Conservation (phyloP, 352 stramenopile species). For the Phytopythium helicoides region DNA sequence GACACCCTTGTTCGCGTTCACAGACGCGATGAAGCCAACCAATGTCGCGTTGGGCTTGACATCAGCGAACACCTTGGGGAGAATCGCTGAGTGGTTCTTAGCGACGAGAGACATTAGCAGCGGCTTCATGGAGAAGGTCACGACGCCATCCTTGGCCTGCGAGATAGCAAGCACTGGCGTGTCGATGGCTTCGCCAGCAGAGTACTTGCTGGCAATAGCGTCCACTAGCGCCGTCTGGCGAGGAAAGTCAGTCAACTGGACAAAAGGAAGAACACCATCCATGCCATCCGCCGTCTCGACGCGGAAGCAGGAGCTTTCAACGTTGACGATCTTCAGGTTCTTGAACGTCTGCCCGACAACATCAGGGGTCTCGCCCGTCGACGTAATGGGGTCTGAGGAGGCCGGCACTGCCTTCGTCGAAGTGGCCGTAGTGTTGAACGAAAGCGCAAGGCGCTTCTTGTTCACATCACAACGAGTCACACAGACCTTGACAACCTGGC, state of each 20-base stretch:
- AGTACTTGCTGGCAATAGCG: slow-evolving; percentile 52
- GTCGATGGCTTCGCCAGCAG: slow-evolving; percentile 45
- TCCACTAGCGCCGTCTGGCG: slow-evolving; percentile 76
- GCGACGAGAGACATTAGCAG: slow-evolving; percentile 54
- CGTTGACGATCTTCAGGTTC: slow-evolving; percentile 65
- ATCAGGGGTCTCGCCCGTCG: slow-evolving; percentile 17
- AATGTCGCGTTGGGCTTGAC: slow-evolving; percentile 61
- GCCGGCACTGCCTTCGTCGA: slow-evolving; percentile 13
- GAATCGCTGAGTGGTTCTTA: slow-evolving; percentile 15
- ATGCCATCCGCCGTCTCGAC: slow-evolving; percentile 75
- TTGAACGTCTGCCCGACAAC: slow-evolving; percentile 56
- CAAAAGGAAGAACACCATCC: slow-evolving; percentile 72
- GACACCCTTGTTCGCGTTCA: slow-evolving; percentile 72
- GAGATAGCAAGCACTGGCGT: slow-evolving; percentile 69
- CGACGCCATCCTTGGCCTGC: slow-evolving; percentile 59
- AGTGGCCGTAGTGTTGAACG: slow-evolving; percentile 62
- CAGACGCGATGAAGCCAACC: slow-evolving; percentile 77
- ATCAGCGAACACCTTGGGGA: slow-evolving; percentile 61
- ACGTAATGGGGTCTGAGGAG: slow-evolving; percentile 17
- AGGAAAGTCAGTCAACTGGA: slow-evolving; percentile 86
- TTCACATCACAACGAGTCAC: slow-evolving; percentile 70
- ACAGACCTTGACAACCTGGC: slow-evolving; percentile 83
- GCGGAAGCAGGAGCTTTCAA: slow-evolving; percentile 64
- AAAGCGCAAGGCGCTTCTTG: slow-evolving; percentile 87
- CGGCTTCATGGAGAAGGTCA: slow-evolving; percentile 84